Percentiles rank a stretch among this genome's conserved stretches.
Conservation (phyloP, 2,329 filamentous ascomycete genomes). For the Alternaria panax region DNA sequence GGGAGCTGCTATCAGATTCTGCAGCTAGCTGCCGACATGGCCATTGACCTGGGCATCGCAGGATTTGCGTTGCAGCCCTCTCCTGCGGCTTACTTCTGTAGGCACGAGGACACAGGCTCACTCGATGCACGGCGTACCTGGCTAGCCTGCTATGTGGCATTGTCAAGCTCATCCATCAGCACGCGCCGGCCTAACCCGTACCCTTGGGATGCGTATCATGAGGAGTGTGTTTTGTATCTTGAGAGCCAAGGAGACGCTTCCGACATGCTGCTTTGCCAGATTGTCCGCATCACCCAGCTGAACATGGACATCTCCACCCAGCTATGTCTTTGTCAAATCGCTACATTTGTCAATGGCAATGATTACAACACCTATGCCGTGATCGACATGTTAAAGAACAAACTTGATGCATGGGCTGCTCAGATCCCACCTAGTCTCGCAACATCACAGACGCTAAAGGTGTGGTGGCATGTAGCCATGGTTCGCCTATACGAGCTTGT, state of each 20-base stretch:
- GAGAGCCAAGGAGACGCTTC: slow-evolving; percentile 26
- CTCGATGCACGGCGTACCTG: slow-evolving; percentile 39
- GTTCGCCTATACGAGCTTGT: slow-evolving; percentile 31
- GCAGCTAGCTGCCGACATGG: slow-evolving; percentile 40
- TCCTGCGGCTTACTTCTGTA: slow-evolving; percentile 31
- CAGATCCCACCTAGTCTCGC: slow-evolving; percentile 31
- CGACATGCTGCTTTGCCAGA: slow-evolving; percentile 35
- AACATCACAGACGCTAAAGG: slow-evolving; percentile 30
- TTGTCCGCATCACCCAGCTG: slow-evolving; percentile 32
- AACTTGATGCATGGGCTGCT: slow-evolving; percentile 33
- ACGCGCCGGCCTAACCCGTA: slow-evolving; percentile 30
- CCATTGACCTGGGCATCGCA: slow-evolving; percentile 39
- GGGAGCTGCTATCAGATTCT: slow-evolving; percentile 37
- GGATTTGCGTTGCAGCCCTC: slow-evolving; percentile 33
- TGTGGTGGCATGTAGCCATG: slow-evolving; percentile 37
- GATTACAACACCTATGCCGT: slow-evolving; percentile 26
- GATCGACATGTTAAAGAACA: slow-evolving; percentile 25
- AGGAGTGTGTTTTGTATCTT: slow-evolving; percentile 30
- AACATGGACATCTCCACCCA: slow-evolving; percentile 31
- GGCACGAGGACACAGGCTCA: slow-evolving; percentile 29
- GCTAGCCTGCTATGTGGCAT: slow-evolving; percentile 38
- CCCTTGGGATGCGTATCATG: slow-evolving; percentile 33
- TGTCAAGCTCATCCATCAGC: slow-evolving; percentile 28
- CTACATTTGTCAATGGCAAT: slow-evolving; percentile 29
- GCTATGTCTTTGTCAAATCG: slow-evolving; percentile 29